phyloP scores from a whole-genome alignment of 1,139 yeast genomes.

The Schwanniomyces etchellsii region DNA sequence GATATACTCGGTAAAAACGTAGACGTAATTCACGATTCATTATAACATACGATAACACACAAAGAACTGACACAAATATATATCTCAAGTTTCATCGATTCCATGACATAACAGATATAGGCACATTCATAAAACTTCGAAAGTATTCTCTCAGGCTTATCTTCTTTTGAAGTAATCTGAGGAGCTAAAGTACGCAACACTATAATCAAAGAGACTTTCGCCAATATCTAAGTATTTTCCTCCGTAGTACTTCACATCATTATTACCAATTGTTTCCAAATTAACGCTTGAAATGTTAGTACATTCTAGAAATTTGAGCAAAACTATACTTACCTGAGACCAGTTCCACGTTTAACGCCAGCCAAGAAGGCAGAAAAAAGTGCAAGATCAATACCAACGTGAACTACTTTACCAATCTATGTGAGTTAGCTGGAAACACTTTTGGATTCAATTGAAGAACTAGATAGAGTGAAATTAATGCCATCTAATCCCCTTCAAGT shows the following conservation, averaged over 20 bases:
- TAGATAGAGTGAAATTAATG: too few species aligned
- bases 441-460: too few species aligned
- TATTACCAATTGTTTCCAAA: constrained; percentile 25
- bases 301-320: not conserved
- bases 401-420: constrained; percentile 58
- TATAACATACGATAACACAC: too few species aligned
- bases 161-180: constrained; percentile 69
- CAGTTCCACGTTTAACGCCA: constrained; percentile 85
- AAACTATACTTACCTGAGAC: constrained; percentile 47
- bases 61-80: too few species aligned
- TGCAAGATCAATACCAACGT: constrained; percentile 66
- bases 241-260: constrained; percentile 55
- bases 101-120: too few species aligned
- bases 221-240: constrained; percentile 74
- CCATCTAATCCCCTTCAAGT: constrained; percentile 1
- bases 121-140: too few species aligned
- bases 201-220: constrained; percentile 73
- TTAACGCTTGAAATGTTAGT: constrained; percentile 19
- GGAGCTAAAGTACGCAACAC: constrained; percentile 65
- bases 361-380: constrained; percentile 81
- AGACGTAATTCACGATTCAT: too few species aligned
- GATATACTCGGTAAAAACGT: too few species aligned
- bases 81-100: too few species aligned
- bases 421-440: too few species aligned
- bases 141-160: not conserved